Evolutionary conservation across 1,284 basidiomycete genomes (phyloP).

Genomic region (Cerrena zonata): DNA sequence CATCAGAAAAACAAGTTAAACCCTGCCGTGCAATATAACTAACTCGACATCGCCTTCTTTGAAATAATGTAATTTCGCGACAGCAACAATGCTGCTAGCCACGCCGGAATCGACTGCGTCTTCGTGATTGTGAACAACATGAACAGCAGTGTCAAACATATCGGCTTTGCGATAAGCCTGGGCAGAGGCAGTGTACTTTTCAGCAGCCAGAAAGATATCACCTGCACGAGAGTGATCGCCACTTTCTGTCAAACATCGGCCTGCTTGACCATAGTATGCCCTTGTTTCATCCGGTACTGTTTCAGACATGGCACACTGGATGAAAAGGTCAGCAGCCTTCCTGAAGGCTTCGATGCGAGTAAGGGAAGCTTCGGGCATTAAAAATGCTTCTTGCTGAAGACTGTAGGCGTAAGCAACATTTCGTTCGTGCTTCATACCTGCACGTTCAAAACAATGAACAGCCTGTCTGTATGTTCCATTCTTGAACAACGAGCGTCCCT

Average conservation of each 20-base stretch:
- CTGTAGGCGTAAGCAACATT: slow-evolving; percentile 42
- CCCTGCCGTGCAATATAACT: too few relatives aligned
- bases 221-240: slow-evolving; percentile 41
- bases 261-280: slow-evolving; percentile 44
- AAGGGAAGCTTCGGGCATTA: slow-evolving; percentile 10
- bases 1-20: background rate
- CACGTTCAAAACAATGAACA: slow-evolving; percentile 55
- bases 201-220: slow-evolving; percentile 35
- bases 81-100: background rate
- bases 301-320: slow-evolving; percentile 32
- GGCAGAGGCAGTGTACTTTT: slow-evolving; percentile 40
- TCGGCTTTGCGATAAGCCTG: slow-evolving; percentile 43
- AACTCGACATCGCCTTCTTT: background rate
- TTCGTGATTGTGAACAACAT: slow-evolving; percentile 37
- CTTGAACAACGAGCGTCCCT: slow-evolving; percentile 48
- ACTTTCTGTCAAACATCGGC: slow-evolving; percentile 43
- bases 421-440: slow-evolving; percentile 37
- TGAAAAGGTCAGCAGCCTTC: slow-evolving; percentile 45
- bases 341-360: slow-evolving; percentile 32
- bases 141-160: slow-evolving; percentile 48
- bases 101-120: slow-evolving; percentile 30
- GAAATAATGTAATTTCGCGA: background rate
- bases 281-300: slow-evolving; percentile 20
- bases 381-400: slow-evolving; percentile 34
- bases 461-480: slow-evolving; percentile 55